Conservation (phyloP, 129 eudicot species). For the Lactuca saligna region DNA sequence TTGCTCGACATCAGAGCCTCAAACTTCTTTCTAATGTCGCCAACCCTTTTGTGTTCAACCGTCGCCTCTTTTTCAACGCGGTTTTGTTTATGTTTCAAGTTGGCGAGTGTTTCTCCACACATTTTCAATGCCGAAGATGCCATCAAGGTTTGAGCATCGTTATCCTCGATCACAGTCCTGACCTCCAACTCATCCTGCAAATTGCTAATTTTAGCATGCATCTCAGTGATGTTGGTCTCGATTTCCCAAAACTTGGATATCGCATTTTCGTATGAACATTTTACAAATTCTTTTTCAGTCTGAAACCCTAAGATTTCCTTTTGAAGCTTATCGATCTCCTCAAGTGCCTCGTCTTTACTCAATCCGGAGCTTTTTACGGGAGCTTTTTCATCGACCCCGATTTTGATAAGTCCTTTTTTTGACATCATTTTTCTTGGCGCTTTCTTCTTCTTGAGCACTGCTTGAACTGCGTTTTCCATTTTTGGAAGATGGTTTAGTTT, state of each 20-base stretch:
- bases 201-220: conserved; percentile 51
- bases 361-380: conserved; percentile 44
- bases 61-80: conserved; percentile 36
- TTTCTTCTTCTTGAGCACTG: conserved; percentile 34
- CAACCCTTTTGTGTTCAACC: conserved; percentile 42
- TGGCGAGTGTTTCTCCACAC: conserved; percentile 50
- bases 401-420: conserved; percentile 53
- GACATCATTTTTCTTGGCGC: conserved; percentile 54
- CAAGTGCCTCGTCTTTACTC: conserved; percentile 53
- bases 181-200: conserved; percentile 70
- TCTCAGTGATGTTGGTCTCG: conserved; percentile 49
- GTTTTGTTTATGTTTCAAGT: conserved; percentile 42
- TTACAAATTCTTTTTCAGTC: conserved; percentile 69
- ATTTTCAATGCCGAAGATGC: conserved; percentile 55
- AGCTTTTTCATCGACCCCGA: conserved; percentile 27
- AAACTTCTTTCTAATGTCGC: conserved; percentile 41
- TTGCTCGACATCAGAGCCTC: conserved; percentile 25
- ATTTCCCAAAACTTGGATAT: conserved; percentile 57
- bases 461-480: conserved; percentile 28
- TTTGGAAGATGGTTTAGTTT: conserved; percentile 37
- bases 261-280: conserved; percentile 61
- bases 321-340: conserved; percentile 61
- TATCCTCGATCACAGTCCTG: conserved; percentile 53
- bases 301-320: conserved; percentile 68
- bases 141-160: conserved; percentile 62